Percentiles rank a stretch among this genome's conserved stretches.
These are phyloP conservation scores for Pichia norvegensis DNA, from an alignment of 1,139 yeast species.

Conservation along the genomic window DNA sequence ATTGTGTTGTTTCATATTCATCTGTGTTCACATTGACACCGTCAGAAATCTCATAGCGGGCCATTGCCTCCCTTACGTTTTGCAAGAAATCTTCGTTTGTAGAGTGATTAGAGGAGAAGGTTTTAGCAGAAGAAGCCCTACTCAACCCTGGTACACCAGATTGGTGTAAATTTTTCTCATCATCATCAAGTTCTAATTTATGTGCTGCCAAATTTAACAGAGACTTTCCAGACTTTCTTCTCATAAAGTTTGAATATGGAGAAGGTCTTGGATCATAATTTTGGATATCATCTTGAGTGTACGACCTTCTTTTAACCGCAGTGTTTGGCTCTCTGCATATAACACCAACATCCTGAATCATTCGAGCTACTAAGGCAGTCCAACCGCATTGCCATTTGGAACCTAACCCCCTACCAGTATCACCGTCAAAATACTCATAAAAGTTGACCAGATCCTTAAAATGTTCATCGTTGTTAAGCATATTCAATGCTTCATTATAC, in stretches of 20 bases:
- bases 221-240: slow-evolving; percentile 69
- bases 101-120: slow-evolving; percentile 22
- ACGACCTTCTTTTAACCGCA: slow-evolving; percentile 28
- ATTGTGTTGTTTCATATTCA: slow-evolving; percentile 44
- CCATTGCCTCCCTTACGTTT: slow-evolving; percentile 49
- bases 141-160: slow-evolving; percentile 26
- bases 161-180: slow-evolving; percentile 33
- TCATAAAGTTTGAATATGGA: slow-evolving; percentile 30
- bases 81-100: slow-evolving; percentile 36
- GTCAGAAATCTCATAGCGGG: slow-evolving; percentile 37
- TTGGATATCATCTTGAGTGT: slow-evolving; percentile 34
- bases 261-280: slow-evolving; percentile 48
- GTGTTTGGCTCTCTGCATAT: slow-evolving; percentile 41
- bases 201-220: slow-evolving; percentile 59
- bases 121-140: slow-evolving; percentile 23
- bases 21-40: slow-evolving; percentile 42
- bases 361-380: slow-evolving; percentile 91
- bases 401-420: slow-evolving; percentile 90
- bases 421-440: slow-evolving; percentile 91
- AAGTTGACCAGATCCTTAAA: slow-evolving; percentile 76
- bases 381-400: slow-evolving; percentile 97
- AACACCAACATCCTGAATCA: slow-evolving; percentile 87
- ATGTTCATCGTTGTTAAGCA: slow-evolving; percentile 60
- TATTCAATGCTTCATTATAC: slow-evolving; percentile 25
- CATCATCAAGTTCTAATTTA: slow-evolving; percentile 58